Conservation (phyloP, 768 basidiomycete species). For the Calocybe cyanea region DNA sequence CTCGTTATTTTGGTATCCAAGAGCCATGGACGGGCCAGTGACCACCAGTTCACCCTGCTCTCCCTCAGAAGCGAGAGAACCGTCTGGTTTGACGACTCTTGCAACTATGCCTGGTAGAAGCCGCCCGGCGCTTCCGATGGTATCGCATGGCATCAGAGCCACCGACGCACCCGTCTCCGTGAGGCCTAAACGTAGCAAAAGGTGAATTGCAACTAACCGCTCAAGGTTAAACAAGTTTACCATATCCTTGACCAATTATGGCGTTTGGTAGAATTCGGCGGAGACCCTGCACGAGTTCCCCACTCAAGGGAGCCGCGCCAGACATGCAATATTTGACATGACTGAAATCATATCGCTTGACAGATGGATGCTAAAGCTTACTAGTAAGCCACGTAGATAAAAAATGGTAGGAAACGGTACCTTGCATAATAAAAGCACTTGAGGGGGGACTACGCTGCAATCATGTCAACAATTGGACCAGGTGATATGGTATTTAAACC, state of each 20-base stretch:
- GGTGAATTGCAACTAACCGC: background rate
- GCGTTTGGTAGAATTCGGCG: constrained; percentile 52
- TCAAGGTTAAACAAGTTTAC: constrained; percentile 19
- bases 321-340: constrained; percentile 50
- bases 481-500: constrained; percentile 13
- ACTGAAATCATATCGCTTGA: constrained; percentile 45
- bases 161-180: constrained; percentile 62
- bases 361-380: constrained; percentile 43
- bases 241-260: constrained; percentile 63
- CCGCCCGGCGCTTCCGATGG: constrained; percentile 53
- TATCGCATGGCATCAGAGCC: constrained; percentile 43
- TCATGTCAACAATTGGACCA: background rate
- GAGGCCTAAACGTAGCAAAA: constrained; percentile 36
- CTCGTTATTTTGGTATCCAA: constrained; percentile 55
- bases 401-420: constrained; percentile 24
- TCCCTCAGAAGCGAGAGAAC: constrained; percentile 48
- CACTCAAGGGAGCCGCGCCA: constrained; percentile 63
- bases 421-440: constrained; percentile 65
- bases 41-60: constrained; percentile 64
- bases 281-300: constrained; percentile 46
- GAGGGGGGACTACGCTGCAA: constrained; percentile 59
- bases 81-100: constrained; percentile 56
- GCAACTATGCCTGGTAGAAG: constrained; percentile 55
- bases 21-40: constrained; percentile 54
- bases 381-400: constrained; percentile 1